Conservation (phyloP, 768 basidiomycete species). For the Suillus subaureus region DNA sequence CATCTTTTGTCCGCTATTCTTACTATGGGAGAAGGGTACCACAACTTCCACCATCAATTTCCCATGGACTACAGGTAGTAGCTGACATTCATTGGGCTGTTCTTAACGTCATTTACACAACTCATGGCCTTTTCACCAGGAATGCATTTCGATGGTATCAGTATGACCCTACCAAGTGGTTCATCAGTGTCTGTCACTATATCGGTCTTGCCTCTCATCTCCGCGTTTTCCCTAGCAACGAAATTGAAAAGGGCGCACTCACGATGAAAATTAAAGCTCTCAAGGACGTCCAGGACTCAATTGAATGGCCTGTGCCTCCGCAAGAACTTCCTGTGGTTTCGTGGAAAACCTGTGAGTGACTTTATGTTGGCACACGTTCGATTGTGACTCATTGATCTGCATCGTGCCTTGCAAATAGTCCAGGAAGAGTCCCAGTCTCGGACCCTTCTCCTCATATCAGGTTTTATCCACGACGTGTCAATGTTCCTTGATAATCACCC, state of each 20-base stretch:
- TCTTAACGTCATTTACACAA: constrained; percentile 13
- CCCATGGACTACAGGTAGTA: constrained; percentile 62
- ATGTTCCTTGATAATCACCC: constrained; percentile 78
- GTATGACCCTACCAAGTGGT: constrained; percentile 76
- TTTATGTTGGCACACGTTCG: neutral
- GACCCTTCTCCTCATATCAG: constrained; percentile 72
- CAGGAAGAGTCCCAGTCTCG: constrained; percentile 67
- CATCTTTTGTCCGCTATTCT: constrained; percentile 80
- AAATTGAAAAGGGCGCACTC: constrained; percentile 79
- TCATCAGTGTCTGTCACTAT: constrained; percentile 66
- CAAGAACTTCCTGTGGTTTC: constrained; percentile 72
- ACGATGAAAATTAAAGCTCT: constrained; percentile 84
- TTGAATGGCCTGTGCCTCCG: constrained; percentile 60
- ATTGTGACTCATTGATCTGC: constrained; percentile 1
- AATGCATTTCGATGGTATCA: constrained; percentile 78
- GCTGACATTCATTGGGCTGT: neutral
- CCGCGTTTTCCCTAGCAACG: constrained; percentile 85
- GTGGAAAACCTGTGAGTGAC: constrained; percentile 76
- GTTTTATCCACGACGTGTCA: constrained; percentile 86
- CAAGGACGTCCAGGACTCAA: constrained; percentile 59
- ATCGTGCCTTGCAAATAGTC: constrained; percentile 40
- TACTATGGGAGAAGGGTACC: constrained; percentile 72
- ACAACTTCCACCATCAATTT: constrained; percentile 87
- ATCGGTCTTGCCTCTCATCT: constrained; percentile 79
- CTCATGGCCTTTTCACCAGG: constrained; percentile 28